phyloP scores from a whole-genome alignment of 2,329 filamentous ascomycete genomes.

The Aspergillus oerlinghausenensis region DNA sequence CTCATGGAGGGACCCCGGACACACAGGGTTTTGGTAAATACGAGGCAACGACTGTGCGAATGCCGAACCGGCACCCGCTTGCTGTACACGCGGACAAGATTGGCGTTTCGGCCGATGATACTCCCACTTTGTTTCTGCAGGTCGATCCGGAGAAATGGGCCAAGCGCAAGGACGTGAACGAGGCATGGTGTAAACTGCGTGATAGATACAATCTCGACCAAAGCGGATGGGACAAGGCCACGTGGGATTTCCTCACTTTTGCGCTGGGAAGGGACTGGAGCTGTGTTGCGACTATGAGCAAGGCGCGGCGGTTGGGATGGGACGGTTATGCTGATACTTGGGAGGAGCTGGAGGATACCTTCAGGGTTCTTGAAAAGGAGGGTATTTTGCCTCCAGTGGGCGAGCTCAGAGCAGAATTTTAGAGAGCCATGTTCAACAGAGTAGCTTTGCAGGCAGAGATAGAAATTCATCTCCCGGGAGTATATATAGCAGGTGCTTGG shows the following conservation, averaged over 20 bases:
- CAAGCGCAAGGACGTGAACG: slow-evolving; percentile 33
- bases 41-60: slow-evolving; percentile 9
- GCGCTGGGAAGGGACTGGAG: slow-evolving; percentile 36
- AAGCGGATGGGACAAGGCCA: slow-evolving; percentile 40
- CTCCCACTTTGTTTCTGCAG: slow-evolving; percentile 17
- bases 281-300: slow-evolving; percentile 37
- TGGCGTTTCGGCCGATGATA: slow-evolving; percentile 15
- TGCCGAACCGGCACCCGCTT: slow-evolving; percentile 20
- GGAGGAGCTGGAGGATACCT: slow-evolving; percentile 34
- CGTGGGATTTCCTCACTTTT: slow-evolving; percentile 43
- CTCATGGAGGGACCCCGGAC: slow-evolving; percentile 10
- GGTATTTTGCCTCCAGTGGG: slow-evolving; percentile 19
- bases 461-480: too few species aligned
- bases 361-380: slow-evolving; percentile 26
- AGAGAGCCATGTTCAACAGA: not conserved
- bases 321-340: slow-evolving; percentile 39
- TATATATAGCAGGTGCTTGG: too few species aligned
- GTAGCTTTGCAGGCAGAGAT: not conserved
- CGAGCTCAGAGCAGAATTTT: not conserved
- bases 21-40: slow-evolving; percentile 3
- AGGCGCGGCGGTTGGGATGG: slow-evolving; percentile 45
- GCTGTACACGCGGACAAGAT: slow-evolving; percentile 14
- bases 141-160: slow-evolving; percentile 42
- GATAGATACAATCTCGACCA: slow-evolving; percentile 34
- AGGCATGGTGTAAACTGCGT: slow-evolving; percentile 36